Percentiles rank a stretch among this genome's conserved stretches.
These are phyloP conservation scores for Yamadazyma aaseri DNA, from an alignment of 1,139 yeast species.

Conservation along the genomic window DNA sequence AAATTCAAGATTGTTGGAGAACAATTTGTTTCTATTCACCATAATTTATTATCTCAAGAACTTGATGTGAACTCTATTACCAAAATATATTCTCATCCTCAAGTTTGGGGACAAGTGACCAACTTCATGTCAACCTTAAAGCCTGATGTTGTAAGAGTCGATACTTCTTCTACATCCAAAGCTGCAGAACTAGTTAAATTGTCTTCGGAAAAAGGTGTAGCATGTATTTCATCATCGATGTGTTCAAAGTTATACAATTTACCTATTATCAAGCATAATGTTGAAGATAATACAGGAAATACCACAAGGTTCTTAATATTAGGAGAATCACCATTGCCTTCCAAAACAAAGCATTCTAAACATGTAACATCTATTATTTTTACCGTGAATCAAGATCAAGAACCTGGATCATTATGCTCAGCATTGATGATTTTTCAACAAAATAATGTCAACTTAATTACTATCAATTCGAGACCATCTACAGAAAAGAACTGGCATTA, in stretches of 20 bases:
- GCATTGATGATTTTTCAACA: conserved; percentile 60
- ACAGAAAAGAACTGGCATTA: conserved; percentile 73
- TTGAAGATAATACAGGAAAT: conserved; percentile 73
- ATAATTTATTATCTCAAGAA: conserved; percentile 60
- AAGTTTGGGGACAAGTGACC: conserved; percentile 93
- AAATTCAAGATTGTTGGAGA: conserved; percentile 64
- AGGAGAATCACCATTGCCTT: conserved; percentile 28
- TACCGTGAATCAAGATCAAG: conserved; percentile 55
- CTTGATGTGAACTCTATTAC: conserved; percentile 41
- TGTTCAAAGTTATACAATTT: conserved; percentile 66
- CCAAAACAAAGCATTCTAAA: conserved; percentile 7
- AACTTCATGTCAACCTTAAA: conserved; percentile 44
- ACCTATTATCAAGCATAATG: conserved; percentile 52
- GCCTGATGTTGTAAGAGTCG: conserved; percentile 49
- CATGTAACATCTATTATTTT: conserved; percentile 60
- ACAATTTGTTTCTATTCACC: conserved; percentile 80
- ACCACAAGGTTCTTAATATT: conserved; percentile 83
- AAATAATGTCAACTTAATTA: conserved; percentile 61
- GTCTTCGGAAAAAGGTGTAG: conserved; percentile 37
- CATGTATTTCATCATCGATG: conserved; percentile 50
- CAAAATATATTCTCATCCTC: conserved; percentile 87
- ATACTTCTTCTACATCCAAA: conserved; percentile 75
- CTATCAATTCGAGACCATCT: conserved; percentile 75
- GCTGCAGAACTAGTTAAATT: conserved; percentile 69
- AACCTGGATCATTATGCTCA: conserved; percentile 68